A percentile compares a stretch with the other conserved stretches of the same genome.
phyloP scores from a whole-genome alignment of 371 early-diverging fungal genomes.

The Circinella minor region DNA sequence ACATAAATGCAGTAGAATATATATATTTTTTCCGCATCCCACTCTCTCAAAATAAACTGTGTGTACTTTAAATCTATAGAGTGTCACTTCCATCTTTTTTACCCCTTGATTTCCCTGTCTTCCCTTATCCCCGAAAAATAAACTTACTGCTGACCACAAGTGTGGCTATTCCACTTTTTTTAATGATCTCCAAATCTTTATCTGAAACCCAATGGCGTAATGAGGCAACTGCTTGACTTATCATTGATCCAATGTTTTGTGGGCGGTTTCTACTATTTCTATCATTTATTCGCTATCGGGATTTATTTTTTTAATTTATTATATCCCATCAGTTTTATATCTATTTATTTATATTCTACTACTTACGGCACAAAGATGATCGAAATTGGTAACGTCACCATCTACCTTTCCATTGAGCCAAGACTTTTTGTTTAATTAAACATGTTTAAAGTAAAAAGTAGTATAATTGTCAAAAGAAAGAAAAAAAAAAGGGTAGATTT shows the following conservation, averaged over 20 bases:
- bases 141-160: conserved; percentile 30
- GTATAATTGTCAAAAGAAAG: no score
- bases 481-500: no score
- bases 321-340: no score
- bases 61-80: no score
- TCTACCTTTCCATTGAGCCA: conserved; percentile 22
- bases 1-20: background rate
- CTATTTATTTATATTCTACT: no score
- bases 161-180: conserved; percentile 14
- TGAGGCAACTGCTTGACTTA: conserved; percentile 33
- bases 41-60: no score
- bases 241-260: conserved; percentile 24
- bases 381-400: conserved; percentile 29
- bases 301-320: no score
- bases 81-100: no score
- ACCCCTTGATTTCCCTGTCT: background rate
- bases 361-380: conserved; percentile 24
- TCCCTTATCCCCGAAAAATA: background rate
- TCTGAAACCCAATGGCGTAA: conserved; percentile 32
- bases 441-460: no score
- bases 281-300: conserved; percentile 13
- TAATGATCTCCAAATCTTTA: conserved; percentile 21
- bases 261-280: conserved; percentile 28
- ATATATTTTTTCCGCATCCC: no score
- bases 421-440: background rate